Conservation (phyloP, 129 eudicot species). For the Arctium minus region DNA sequence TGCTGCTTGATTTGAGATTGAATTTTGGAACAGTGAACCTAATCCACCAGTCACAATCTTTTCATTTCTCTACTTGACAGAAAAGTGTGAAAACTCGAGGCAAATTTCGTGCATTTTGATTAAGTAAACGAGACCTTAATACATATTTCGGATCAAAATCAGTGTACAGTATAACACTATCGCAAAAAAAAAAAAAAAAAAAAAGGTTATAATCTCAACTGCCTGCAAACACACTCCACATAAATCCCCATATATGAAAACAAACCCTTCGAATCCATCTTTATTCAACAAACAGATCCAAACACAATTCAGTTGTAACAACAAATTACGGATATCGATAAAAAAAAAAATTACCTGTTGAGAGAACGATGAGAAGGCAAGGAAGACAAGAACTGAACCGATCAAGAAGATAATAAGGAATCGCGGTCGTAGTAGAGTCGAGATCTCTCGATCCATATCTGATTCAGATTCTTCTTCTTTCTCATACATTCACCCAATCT, state of each 20-base stretch:
- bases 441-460: conserved; percentile 66
- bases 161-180: too few relatives aligned
- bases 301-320: neutral
- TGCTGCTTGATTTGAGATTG: neutral
- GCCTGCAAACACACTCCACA: too few relatives aligned
- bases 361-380: conserved; percentile 45
- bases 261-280: conserved; percentile 6
- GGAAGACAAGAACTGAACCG: conserved; percentile 37
- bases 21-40: neutral
- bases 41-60: neutral
- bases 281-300: conserved; percentile 8
- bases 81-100: neutral
- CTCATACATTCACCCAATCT: conserved; percentile 32
- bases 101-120: too few relatives aligned
- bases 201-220: too few relatives aligned
- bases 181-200: too few relatives aligned
- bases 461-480: conserved; percentile 16
- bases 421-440: conserved; percentile 41
- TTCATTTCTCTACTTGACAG: neutral
- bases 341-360: conserved; percentile 33
- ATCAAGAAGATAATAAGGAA: conserved; percentile 38
- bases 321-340: neutral
- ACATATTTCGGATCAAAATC: too few relatives aligned
- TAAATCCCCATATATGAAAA: neutral
- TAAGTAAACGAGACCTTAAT: too few relatives aligned